Base-by-base conservation (phyloP, 805 yeast species). In the Wickerhamomyces chaumierensis region DNA sequence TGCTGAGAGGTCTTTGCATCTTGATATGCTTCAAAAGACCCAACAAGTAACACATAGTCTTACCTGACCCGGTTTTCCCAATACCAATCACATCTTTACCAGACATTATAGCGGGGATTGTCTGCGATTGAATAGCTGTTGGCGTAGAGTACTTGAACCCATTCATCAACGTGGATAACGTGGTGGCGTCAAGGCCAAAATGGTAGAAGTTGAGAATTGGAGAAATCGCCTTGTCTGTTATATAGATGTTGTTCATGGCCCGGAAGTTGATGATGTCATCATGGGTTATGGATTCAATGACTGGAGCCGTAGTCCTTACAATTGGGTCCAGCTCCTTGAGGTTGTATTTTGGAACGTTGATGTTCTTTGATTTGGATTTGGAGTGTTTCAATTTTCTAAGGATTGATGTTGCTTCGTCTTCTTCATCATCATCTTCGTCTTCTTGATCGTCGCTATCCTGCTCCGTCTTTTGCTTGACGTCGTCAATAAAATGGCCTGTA, bases 1-100 rank as follows among this genome's bases (percentile, higher is more conserved):
- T 48, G 1, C 56, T 43, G 11, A 75, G 43, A 0, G 73, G 74
- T 2, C 72, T 61, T 51, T 86, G 94, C 34, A 84, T 88, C 41
- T 75, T 71, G 9, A 92, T 75, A 44, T 90, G 97, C 37, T 95
- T 68, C 38, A 90, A 65, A 61, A 92, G 58, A 0, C 98, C 96
- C 6, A 92, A 55, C 8, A 87, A 63, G 59, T 84, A 92, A 1
- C 96, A 82, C 48, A 90, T 68, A 0, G 98, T 92, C 55, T 92
- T 92, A 3, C 98, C 98, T 1, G 96, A 84, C 0, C 98, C 98
- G 0, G 98, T 92, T 46, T 87, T 86, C 0, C 98, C 97, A 17
- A 92, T 81, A 5, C 96, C 96, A 35, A 92, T 81, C 7, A 90
- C 74, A 60, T 92, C 97, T 36, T 81, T 60, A 1, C 97, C 97